phyloP scores from a whole-genome alignment of 2,329 filamentous ascomycete genomes.

The Nothophoma quercina region DNA sequence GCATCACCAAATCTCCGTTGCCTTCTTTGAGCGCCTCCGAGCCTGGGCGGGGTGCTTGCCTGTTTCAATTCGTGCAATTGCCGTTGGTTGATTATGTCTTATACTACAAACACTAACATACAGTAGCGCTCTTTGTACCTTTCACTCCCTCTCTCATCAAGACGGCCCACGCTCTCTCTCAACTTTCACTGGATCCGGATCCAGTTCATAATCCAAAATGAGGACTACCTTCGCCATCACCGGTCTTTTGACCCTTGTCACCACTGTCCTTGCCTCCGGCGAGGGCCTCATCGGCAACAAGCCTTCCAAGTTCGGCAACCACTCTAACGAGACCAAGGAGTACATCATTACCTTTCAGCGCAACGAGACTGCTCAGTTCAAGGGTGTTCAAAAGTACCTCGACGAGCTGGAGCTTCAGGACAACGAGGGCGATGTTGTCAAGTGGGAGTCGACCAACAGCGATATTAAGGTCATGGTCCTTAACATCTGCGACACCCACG shows the following conservation, averaged over 20 bases:
- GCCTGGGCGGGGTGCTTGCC: conserved; percentile 20
- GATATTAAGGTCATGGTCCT: conserved; percentile 51
- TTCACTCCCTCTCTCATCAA: conserved; percentile 16
- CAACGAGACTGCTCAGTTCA: conserved; percentile 23
- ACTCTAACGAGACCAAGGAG: conserved; percentile 42
- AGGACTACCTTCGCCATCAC: conserved; percentile 38
- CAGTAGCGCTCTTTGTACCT: conserved; percentile 18
- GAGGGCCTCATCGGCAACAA: conserved; percentile 40
- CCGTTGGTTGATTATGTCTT: conserved; percentile 20
- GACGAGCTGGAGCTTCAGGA: conserved; percentile 34
- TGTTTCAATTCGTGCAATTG: conserved; percentile 19
- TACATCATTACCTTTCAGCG: conserved; percentile 35
- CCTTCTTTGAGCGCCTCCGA: conserved; percentile 18
- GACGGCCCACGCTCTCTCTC: conserved; percentile 14
- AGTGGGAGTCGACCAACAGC: conserved; percentile 50
- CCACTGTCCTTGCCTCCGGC: conserved; percentile 29
- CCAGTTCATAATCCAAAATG: conserved; percentile 40
- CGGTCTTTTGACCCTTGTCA: conserved; percentile 35
- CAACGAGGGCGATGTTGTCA: conserved; percentile 43
- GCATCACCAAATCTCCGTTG: conserved; percentile 18
- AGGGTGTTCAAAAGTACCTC: conserved; percentile 19
- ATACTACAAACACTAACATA: conserved; percentile 19
- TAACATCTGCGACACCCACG: conserved; percentile 51
- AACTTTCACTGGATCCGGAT: conserved; percentile 33
- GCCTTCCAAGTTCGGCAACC: conserved; percentile 27